Evolutionary conservation across 345 rosid species (phyloP), one percentile per base, ranked within the genome.

Genomic region (Pseudoturritis turrita): DNA sequence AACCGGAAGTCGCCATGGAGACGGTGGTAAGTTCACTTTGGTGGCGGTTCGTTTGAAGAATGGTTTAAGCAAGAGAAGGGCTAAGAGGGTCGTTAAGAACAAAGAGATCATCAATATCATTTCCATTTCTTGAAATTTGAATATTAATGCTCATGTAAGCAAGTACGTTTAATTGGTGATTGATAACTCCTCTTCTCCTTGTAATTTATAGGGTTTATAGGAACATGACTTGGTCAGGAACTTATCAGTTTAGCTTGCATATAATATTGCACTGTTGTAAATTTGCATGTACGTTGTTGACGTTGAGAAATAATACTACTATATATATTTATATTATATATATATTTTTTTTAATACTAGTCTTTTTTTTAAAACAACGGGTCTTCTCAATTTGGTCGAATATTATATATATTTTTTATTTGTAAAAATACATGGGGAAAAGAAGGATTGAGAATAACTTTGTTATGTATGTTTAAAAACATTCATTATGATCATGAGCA

Each of bases 1-100:
- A 12, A 86, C 14, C 0, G 88, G 89, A n/a, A 86, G 83, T 29
- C 69, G 61, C 29, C 72, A 59, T 15, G 88, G 91, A 11, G 88
- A 86, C 0, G 91, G 60, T 61, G 58, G 59, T 71, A 7, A 10
- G 35, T 71, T 71, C 11, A 23, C 4, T 22, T 70, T 45, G 8
- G 8, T 56, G 35, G 23, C 3, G 7, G 45, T 44, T 57, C 46
- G 51, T 36, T 58, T 50, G 15, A 71, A 37, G 56, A 71, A 3
- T 46, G 21, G 14, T 71, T 22, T 71, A 7, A 56, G 19, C 26
- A 58, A 71, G 10, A 71, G 2, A 60, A 61, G 13, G 60, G 75
- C 36, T 49, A 36, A 25, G 68, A 61, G 2, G 39, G 45, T 43
- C 3, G 64, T 68, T 19, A 69, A 22, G 64, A 52, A 41, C 44